A percentile compares a stretch with the other conserved stretches of the same genome.
These are phyloP conservation scores for Alternaria arbusti DNA, from an alignment of 2,329 filamentous ascomycete species.

Conservation along the genomic window DNA sequence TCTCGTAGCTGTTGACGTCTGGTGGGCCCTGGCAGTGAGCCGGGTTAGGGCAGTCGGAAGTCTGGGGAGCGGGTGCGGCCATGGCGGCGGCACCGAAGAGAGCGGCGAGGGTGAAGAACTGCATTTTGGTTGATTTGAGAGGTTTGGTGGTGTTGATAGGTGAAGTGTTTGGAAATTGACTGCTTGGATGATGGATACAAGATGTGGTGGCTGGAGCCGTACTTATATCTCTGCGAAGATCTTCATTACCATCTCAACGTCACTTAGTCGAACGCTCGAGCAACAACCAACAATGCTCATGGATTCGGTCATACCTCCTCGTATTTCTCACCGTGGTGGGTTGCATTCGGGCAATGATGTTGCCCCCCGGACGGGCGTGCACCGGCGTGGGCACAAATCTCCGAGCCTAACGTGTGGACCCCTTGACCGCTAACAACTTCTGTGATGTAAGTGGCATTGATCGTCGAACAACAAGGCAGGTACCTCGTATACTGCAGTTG, in stretches of 20 bases:
- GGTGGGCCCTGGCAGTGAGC: constrained; percentile 21
- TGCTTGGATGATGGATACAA: background rate
- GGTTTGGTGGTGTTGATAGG: background rate
- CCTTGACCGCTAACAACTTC: background rate
- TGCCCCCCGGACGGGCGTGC: background rate
- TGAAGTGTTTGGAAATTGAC: background rate
- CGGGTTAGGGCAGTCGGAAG: constrained; percentile 29
- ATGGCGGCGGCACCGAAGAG: constrained; percentile 26
- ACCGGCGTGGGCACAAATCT: constrained; percentile 5
- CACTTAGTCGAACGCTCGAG: constrained; percentile 3
- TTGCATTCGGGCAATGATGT: constrained; percentile 3
- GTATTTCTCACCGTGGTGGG: constrained; percentile 2
- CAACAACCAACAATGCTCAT: constrained; percentile 5
- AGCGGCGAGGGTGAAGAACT: constrained; percentile 27
- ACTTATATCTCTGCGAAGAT: constrained; percentile 20
- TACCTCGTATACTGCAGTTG: background rate
- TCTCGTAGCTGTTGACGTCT: constrained; percentile 22
- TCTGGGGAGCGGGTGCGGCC: constrained; percentile 27
- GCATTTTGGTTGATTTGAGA: constrained; percentile 16
- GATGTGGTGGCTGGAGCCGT: background rate
- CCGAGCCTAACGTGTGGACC: background rate
- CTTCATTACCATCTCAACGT: constrained; percentile 6
- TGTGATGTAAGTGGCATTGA: constrained; percentile 1
- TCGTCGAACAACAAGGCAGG: background rate
- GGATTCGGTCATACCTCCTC: constrained; percentile 1